Conservation (phyloP, 2,329 filamentous ascomycete genomes). For the Clonostachys rosea region DNA sequence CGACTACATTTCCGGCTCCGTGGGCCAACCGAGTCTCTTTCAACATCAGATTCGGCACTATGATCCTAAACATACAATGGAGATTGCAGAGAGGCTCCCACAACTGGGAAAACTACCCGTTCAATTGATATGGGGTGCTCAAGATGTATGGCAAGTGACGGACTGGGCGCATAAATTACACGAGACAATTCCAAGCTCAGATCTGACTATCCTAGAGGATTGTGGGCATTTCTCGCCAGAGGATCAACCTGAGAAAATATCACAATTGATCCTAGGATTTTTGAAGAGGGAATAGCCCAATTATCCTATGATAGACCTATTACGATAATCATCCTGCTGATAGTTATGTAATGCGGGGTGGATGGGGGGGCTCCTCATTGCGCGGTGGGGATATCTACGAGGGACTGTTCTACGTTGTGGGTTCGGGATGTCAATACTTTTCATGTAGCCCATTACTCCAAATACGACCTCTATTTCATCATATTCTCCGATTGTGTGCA, state of each 20-base stretch:
- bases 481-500: too few species aligned
- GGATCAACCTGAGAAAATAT: conserved; percentile 15
- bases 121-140: conserved; percentile 18
- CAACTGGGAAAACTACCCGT: conserved; percentile 10
- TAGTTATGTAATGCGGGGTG: too few species aligned
- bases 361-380: too few species aligned
- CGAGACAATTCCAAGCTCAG: conserved; percentile 17
- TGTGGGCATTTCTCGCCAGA: conserved; percentile 21
- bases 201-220: conserved; percentile 15
- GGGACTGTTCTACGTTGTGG: too few species aligned
- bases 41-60: conserved; percentile 24
- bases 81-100: conserved; percentile 13
- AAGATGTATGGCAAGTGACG: conserved; percentile 21
- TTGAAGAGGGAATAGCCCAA: too few species aligned
- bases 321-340: too few species aligned
- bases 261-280: too few species aligned
- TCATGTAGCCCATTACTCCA: too few species aligned
- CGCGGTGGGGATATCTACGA: too few species aligned
- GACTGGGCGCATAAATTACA: conserved; percentile 22
- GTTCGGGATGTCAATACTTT: too few species aligned
- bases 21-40: conserved; percentile 22
- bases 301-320: too few species aligned
- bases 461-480: too few species aligned
- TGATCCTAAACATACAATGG: conserved; percentile 23
- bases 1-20: conserved; percentile 20